Conservation (phyloP, 805 yeast species). For the Barnettozyma pratensis region DNA sequence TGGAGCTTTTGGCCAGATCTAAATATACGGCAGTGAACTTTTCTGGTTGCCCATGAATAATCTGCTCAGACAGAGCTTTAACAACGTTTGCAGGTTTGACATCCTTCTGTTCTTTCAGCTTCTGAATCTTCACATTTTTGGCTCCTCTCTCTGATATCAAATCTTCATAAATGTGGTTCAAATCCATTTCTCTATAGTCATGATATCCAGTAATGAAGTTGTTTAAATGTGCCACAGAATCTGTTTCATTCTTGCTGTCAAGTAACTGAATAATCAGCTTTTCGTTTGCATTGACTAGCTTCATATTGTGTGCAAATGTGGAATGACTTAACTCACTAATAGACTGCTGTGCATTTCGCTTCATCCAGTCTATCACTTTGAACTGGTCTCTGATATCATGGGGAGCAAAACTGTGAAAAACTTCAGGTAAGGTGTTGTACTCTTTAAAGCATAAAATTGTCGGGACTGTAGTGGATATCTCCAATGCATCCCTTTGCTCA, state of each 20-base stretch:
- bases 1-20: slow-evolving; percentile 32
- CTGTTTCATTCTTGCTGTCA: slow-evolving; percentile 14
- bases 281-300: neutral
- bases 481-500: slow-evolving; percentile 42
- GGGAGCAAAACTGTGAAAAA: slow-evolving; percentile 58
- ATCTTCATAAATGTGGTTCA: slow-evolving; percentile 23
- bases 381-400: slow-evolving; percentile 53
- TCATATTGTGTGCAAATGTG: neutral
- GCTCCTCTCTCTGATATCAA: slow-evolving; percentile 35
- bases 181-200: slow-evolving; percentile 44
- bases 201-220: slow-evolving; percentile 16
- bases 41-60: slow-evolving; percentile 40
- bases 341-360: slow-evolving; percentile 40
- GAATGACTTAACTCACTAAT: slow-evolving; percentile 42
- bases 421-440: slow-evolving; percentile 43
- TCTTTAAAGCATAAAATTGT: slow-evolving; percentile 58
- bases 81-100: slow-evolving; percentile 32
- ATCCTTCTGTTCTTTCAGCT: slow-evolving; percentile 39
- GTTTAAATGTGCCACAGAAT: slow-evolving; percentile 20
- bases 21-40: slow-evolving; percentile 43
- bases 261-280: slow-evolving; percentile 16
- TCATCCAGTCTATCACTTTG: slow-evolving; percentile 45
- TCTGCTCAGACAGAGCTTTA: slow-evolving; percentile 42
- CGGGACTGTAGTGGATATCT: slow-evolving; percentile 55
- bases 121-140: slow-evolving; percentile 40